Percentiles rank a stretch among this genome's conserved stretches.
Evolutionary conservation across 1,284 basidiomycete genomes (phyloP).

Genomic region (Veloboletus limbatus): DNA sequence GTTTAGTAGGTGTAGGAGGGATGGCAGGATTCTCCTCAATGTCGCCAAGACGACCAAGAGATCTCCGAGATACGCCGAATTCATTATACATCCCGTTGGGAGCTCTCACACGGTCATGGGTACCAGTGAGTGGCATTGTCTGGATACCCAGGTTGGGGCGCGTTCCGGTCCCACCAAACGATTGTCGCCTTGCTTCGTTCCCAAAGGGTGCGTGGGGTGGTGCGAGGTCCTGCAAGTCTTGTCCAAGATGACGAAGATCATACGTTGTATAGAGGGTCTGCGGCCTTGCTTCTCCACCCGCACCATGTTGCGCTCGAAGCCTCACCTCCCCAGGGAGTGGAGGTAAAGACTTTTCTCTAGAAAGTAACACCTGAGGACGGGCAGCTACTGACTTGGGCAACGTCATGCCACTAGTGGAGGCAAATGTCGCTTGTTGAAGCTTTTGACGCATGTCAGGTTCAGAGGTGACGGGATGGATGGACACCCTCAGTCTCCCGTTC

Average conservation of each 20-base stretch:
- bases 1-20: slow-evolving; percentile 45
- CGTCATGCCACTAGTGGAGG: slow-evolving; percentile 33
- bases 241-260: slow-evolving; percentile 47
- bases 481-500: slow-evolving; percentile 35
- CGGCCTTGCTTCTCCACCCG: slow-evolving; percentile 49
- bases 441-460: slow-evolving; percentile 59
- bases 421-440: slow-evolving; percentile 35
- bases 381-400: slow-evolving; percentile 29
- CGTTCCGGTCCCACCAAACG: slow-evolving; percentile 64
- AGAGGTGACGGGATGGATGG: slow-evolving; percentile 50
- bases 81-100: slow-evolving; percentile 53
- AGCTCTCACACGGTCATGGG: slow-evolving; percentile 28
- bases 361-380: slow-evolving; percentile 38
- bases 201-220: slow-evolving; percentile 67
- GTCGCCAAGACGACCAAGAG: slow-evolving; percentile 55
- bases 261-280: slow-evolving; percentile 63
- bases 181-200: slow-evolving; percentile 62
- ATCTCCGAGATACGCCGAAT: slow-evolving; percentile 62
- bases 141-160: slow-evolving; percentile 50
- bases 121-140: slow-evolving; percentile 41
- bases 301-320: slow-evolving; percentile 38
- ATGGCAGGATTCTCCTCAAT: slow-evolving; percentile 40
- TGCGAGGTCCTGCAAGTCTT: slow-evolving; percentile 44
- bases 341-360: slow-evolving; percentile 72
- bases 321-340: slow-evolving; percentile 63